Percentiles rank a stretch among this genome's conserved stretches.
Conservation (phyloP, 805 yeast species). For the Schwanniomyces occidentalis region DNA sequence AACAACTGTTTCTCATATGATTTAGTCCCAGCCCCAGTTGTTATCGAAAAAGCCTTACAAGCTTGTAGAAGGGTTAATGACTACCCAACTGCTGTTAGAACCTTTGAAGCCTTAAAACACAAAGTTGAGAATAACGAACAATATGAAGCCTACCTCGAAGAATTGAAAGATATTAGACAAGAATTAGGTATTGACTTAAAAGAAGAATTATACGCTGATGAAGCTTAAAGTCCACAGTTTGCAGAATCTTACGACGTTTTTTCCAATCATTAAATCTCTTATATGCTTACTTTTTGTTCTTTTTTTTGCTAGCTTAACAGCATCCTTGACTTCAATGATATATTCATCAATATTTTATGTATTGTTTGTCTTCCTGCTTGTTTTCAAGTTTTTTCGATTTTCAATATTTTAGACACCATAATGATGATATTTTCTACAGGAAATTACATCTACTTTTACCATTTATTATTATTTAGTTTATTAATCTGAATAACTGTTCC, state of each 20-base stretch:
- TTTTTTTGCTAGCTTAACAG: no score
- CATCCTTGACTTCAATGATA: no score
- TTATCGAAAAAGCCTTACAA: constrained; percentile 90
- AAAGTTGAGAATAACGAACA: constrained; percentile 94
- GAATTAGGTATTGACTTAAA: constrained; percentile 91
- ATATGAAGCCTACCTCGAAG: constrained; percentile 94
- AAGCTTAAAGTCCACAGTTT: constrained; percentile 24
- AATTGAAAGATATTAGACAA: constrained; percentile 85
- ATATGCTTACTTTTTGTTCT: no score
- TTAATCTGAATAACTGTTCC: constrained; percentile 1
- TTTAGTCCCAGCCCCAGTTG: constrained; percentile 96
- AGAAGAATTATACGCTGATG: constrained; percentile 70
- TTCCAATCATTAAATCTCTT: no score
- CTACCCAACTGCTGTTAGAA: constrained; percentile 97
- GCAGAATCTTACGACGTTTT: no score
- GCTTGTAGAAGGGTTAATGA: constrained; percentile 99
- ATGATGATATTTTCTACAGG: no score
- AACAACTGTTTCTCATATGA: constrained; percentile 98
- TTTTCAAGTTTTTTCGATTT: no score
- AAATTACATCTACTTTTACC: no score
- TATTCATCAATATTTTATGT: no score
- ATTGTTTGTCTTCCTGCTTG: no score
- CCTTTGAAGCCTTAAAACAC: constrained; percentile 94
- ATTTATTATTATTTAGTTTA: constrained; percentile 4
- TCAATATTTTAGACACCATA: no score